phyloP scores from a whole-genome alignment of 805 yeast species.

The Phaffomyces opuntiae region DNA sequence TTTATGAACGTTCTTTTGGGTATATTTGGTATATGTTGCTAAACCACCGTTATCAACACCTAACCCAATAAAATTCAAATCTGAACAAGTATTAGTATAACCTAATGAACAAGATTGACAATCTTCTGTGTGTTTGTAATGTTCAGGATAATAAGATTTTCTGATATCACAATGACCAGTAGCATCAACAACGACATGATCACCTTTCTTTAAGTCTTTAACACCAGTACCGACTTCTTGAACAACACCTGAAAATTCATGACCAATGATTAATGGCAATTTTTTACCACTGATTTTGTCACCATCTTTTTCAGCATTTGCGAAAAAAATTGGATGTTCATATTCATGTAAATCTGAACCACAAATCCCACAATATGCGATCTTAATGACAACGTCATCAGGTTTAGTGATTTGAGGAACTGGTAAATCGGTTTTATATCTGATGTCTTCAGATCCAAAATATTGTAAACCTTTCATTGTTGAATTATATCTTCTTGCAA shows the following conservation, averaged over 20 bases:
- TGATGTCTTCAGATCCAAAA: constrained; percentile 31
- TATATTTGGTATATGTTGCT: constrained; percentile 38
- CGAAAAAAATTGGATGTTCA: constrained; percentile 54
- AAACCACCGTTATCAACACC: constrained; percentile 44
- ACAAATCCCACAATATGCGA: constrained; percentile 49
- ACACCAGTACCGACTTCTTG: constrained; percentile 46
- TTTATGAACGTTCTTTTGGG: constrained; percentile 33
- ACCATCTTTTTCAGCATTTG: constrained; percentile 35
- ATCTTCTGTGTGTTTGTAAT: constrained; percentile 16
- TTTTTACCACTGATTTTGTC: constrained; percentile 27
- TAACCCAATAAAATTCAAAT: constrained; percentile 39
- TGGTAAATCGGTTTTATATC: constrained; percentile 26
- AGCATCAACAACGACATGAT: constrained; percentile 48
- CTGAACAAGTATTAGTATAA: constrained; percentile 38
- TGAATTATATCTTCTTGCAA: neutral
- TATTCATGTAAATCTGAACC: constrained; percentile 59
- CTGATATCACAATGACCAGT: constrained; percentile 38
- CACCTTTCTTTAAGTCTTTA: constrained; percentile 43
- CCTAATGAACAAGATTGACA: constrained; percentile 40
- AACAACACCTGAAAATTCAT: constrained; percentile 55
- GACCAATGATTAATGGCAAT: constrained; percentile 54
- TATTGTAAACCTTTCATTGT: constrained; percentile 37
- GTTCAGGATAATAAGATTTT: constrained; percentile 22
- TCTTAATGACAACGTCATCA: constrained; percentile 37
- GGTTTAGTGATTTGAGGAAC: constrained; percentile 30